These are phyloP conservation scores for Leccinum barrowsii DNA, from an alignment of 768 basidiomycete species.

Conservation along the genomic window DNA sequence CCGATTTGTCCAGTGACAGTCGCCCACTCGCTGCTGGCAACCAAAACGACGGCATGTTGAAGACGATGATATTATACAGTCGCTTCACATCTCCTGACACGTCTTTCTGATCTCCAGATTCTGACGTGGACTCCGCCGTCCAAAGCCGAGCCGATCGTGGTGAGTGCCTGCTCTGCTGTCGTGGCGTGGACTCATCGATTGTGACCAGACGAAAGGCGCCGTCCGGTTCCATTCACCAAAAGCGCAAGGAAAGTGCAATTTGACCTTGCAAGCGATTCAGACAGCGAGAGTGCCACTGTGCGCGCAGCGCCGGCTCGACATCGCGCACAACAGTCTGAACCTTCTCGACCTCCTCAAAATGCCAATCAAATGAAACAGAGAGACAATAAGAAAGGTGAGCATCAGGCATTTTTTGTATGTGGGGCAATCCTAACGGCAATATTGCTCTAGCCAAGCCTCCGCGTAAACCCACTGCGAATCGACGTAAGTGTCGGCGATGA, in stretches of 20 bases:
- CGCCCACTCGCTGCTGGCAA: neutral
- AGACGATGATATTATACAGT: neutral
- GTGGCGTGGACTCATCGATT: neutral
- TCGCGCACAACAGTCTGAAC: neutral
- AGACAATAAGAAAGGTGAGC: slow-evolving; percentile 9
- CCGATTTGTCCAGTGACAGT: slow-evolving; percentile 9
- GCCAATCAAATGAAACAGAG: neutral
- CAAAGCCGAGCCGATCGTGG: neutral
- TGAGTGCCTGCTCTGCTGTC: neutral
- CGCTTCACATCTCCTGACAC: neutral
- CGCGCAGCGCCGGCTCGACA: slow-evolving; percentile 5
- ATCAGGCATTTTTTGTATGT: neutral
- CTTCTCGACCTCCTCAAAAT: neutral
- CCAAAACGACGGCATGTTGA: slow-evolving; percentile 12
- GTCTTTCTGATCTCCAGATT: slow-evolving; percentile 8
- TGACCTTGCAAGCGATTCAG: slow-evolving; percentile 5
- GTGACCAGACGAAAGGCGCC: slow-evolving; percentile 4
- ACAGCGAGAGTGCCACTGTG: slow-evolving; percentile 15
- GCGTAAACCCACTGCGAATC: slow-evolving; percentile 1
- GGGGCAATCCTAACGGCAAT: neutral
- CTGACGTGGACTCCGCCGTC: slow-evolving; percentile 10
- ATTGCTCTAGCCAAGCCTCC: slow-evolving; percentile 8
- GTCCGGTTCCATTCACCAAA: neutral
- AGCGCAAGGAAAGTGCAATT: slow-evolving; percentile 17
- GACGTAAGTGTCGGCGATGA: slow-evolving; percentile 9